Percentiles rank a stretch among this genome's conserved stretches.
These are phyloP conservation scores for Leucoagaricus sp. DNA, from an alignment of 1,284 basidiomycete species.

Conservation along the genomic window DNA sequence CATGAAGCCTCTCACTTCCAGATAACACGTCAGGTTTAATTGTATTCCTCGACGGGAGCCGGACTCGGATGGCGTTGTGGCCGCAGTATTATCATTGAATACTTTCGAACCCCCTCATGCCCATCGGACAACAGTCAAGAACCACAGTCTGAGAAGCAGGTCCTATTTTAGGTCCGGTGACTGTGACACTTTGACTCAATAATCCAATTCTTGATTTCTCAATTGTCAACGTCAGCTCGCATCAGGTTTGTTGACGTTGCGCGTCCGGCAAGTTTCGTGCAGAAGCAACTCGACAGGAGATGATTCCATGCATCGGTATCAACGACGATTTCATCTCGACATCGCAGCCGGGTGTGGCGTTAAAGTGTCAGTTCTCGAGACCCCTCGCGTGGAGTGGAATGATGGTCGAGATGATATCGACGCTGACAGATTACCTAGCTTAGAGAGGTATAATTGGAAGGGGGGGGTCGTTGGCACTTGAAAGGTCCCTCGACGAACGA, in stretches of 20 bases:
- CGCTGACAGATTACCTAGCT: background rate
- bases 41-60: background rate
- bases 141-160: conserved; percentile 12
- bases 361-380: conserved; percentile 15
- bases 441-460: background rate
- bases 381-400: conserved; percentile 12
- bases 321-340: conserved; percentile 8
- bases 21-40: background rate
- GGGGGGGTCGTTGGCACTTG: too few species aligned
- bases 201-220: background rate
- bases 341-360: conserved; percentile 14
- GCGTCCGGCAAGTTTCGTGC: conserved; percentile 14
- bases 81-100: conserved; percentile 13
- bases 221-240: conserved; percentile 12
- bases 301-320: conserved; percentile 3
- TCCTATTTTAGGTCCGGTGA: conserved; percentile 15
- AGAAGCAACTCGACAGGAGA: conserved; percentile 1
- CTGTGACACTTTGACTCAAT: background rate
- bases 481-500: too few species aligned
- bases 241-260: conserved; percentile 15
- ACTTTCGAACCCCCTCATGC: conserved; percentile 12
- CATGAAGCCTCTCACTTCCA: background rate
- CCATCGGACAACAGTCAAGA: conserved; percentile 4
- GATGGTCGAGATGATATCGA: conserved; percentile 12
- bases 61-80: conserved; percentile 1